Evolutionary conservation across 1,284 basidiomycete genomes (phyloP).

Genomic region (Fereydounia khargensis): DNA sequence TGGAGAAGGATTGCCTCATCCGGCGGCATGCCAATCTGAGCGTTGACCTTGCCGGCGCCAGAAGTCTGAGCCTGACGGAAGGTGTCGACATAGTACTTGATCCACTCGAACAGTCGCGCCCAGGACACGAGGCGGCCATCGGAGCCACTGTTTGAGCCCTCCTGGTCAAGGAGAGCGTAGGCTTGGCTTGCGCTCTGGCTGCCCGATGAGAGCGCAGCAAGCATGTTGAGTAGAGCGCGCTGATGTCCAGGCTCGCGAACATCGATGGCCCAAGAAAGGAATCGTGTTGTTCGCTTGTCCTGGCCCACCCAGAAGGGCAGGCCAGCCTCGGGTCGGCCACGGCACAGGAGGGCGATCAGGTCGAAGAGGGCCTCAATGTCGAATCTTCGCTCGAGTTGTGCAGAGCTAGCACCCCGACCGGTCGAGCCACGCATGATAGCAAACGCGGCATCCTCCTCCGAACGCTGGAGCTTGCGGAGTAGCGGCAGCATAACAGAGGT

Average conservation of each 20-base stretch:
- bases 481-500: slow-evolving; percentile 46
- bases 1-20: slow-evolving; percentile 77
- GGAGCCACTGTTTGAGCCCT: slow-evolving; percentile 13
- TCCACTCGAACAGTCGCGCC: slow-evolving; percentile 54
- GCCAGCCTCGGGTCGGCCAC: slow-evolving; percentile 43
- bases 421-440: slow-evolving; percentile 24
- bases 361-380: slow-evolving; percentile 57
- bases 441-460: slow-evolving; percentile 54
- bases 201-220: slow-evolving; percentile 48
- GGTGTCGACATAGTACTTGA: slow-evolving; percentile 51
- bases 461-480: slow-evolving; percentile 51
- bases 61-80: slow-evolving; percentile 32
- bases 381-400: slow-evolving; percentile 49
- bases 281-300: slow-evolving; percentile 60
- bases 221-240: slow-evolving; percentile 53
- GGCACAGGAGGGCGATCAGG: slow-evolving; percentile 46
- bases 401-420: slow-evolving; percentile 13
- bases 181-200: slow-evolving; percentile 51
- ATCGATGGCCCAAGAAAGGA: slow-evolving; percentile 56
- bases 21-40: slow-evolving; percentile 62
- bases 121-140: slow-evolving; percentile 51
- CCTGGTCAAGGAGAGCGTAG: slow-evolving; percentile 45
- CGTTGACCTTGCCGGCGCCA: background rate
- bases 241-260: slow-evolving; percentile 51
- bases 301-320: slow-evolving; percentile 48